Evolutionary conservation across 495 filamentous ascomycete genomes (phyloP).

Genomic region (Hypoxylon fuscum): DNA sequence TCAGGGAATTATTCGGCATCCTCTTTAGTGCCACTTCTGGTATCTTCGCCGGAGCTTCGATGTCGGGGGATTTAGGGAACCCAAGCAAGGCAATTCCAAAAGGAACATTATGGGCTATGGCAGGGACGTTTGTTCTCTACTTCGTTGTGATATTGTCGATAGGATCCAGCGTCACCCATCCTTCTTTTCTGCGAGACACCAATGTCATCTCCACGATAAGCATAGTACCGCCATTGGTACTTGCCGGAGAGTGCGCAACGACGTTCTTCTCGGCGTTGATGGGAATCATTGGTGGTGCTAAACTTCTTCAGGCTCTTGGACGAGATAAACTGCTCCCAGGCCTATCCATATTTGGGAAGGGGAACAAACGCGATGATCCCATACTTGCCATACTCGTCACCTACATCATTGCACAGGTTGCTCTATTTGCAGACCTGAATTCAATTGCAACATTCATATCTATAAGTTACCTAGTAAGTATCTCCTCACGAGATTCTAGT

Average conservation of each 20-base stretch:
- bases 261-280: conserved; percentile 87
- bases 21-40: conserved; percentile 82
- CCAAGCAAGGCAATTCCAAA: conserved; percentile 86
- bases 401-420: conserved; percentile 77
- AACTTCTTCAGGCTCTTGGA: conserved; percentile 84
- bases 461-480: conserved; percentile 84
- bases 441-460: conserved; percentile 88
- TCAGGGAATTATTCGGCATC: conserved; percentile 86
- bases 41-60: conserved; percentile 80
- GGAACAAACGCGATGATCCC: conserved; percentile 80
- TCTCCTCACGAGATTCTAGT: conserved; percentile 22
- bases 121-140: conserved; percentile 79
- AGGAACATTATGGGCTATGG: conserved; percentile 80
- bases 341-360: conserved; percentile 76
- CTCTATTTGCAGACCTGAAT: conserved; percentile 86
- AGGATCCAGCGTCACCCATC: conserved; percentile 78
- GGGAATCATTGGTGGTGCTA: conserved; percentile 89
- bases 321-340: conserved; percentile 83
- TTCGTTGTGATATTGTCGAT: conserved; percentile 80
- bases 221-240: conserved; percentile 73
- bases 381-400: conserved; percentile 80
- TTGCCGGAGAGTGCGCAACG: conserved; percentile 83
- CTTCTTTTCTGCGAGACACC: conserved; percentile 75
- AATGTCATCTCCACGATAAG: conserved; percentile 85
- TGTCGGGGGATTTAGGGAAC: conserved; percentile 86